Evolutionary conservation across 2,329 filamentous ascomycete genomes (phyloP).

Genomic region (Alternaria brassicae): DNA sequence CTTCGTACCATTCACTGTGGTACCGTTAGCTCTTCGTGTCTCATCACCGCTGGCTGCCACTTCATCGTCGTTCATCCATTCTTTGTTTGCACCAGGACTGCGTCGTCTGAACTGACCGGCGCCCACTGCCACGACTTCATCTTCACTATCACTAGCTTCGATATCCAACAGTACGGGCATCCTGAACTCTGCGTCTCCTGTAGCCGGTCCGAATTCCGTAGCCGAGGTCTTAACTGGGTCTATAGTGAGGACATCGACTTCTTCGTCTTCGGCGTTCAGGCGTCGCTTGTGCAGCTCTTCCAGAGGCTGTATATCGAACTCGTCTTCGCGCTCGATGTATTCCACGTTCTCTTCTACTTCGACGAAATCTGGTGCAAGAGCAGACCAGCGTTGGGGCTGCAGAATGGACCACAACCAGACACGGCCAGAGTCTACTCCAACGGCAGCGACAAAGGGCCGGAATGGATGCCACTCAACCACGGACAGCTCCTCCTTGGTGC

Average conservation of each 20-base stretch:
- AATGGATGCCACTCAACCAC: slow-evolving; percentile 97
- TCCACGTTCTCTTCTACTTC: slow-evolving; percentile 99
- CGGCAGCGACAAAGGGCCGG: slow-evolving; percentile 85
- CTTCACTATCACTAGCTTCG: slow-evolving; percentile 92
- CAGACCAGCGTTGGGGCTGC: slow-evolving; percentile 95
- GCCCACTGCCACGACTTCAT: slow-evolving; percentile 75
- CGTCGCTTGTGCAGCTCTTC: slow-evolving; percentile 93
- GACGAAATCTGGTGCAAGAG: slow-evolving; percentile 92
- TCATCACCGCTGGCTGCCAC: slow-evolving; percentile 50
- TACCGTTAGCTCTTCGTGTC: slow-evolving; percentile 41
- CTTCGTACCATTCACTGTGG: slow-evolving; percentile 45
- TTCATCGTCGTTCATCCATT: slow-evolving; percentile 67
- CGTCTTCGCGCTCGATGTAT: slow-evolving; percentile 93
- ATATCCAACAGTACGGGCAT: slow-evolving; percentile 96
- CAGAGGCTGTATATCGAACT: slow-evolving; percentile 96
- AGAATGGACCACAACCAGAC: slow-evolving; percentile 97
- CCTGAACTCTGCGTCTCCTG: slow-evolving; percentile 67
- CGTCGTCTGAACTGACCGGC: slow-evolving; percentile 86
- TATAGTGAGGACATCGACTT: slow-evolving; percentile 85
- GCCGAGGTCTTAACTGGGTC: slow-evolving; percentile 65
- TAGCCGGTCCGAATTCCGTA: slow-evolving; percentile 55
- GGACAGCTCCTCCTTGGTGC: slow-evolving; percentile 93
- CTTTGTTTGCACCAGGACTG: slow-evolving; percentile 76
- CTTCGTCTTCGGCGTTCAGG: slow-evolving; percentile 90
- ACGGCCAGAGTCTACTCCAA: slow-evolving; percentile 88